These are phyloP conservation scores for Priceomyces haplophilus DNA, from an alignment of 805 yeast species.

Conservation along the genomic window DNA sequence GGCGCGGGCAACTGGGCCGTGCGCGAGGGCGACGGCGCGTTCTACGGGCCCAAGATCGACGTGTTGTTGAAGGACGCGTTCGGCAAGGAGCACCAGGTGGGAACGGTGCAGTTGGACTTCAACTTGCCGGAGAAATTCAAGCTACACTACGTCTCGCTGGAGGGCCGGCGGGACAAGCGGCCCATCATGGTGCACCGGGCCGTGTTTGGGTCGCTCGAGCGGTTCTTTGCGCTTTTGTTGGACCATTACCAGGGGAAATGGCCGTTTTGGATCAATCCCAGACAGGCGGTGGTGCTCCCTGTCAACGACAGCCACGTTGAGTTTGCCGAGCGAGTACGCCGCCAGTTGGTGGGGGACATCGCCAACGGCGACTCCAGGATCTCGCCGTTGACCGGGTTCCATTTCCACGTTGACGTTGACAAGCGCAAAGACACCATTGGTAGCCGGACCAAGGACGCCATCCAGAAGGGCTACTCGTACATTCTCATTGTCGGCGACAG, in stretches of 20 bases:
- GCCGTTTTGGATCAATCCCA: constrained; percentile 97
- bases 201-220: constrained; percentile 88
- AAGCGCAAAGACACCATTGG: constrained; percentile 75
- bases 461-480: constrained; percentile 69
- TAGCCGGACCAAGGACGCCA: constrained; percentile 74
- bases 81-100: constrained; percentile 86
- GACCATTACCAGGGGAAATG: constrained; percentile 91
- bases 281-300: constrained; percentile 85
- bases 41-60: constrained; percentile 96
- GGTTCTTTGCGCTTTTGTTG: constrained; percentile 85
- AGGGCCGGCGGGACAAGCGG: constrained; percentile 48
- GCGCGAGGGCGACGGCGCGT: constrained; percentile 94
- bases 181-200: constrained; percentile 98
- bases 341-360: constrained; percentile 45
- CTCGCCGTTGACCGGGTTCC: constrained; percentile 54
- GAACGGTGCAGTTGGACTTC: constrained; percentile 93
- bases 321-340: constrained; percentile 50
- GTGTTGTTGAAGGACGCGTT: constrained; percentile 75
- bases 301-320: constrained; percentile 59
- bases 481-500: constrained; percentile 85
- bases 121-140: constrained; percentile 86
- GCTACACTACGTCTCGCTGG: constrained; percentile 57
- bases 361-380: constrained; percentile 31
- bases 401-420: constrained; percentile 76
- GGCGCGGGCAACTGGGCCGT: constrained; percentile 62